Percentiles rank a stretch among this genome's conserved stretches.
Evolutionary conservation across 2,329 filamentous ascomycete species (phyloP).

Genomic region (Claviceps capensis): DNA sequence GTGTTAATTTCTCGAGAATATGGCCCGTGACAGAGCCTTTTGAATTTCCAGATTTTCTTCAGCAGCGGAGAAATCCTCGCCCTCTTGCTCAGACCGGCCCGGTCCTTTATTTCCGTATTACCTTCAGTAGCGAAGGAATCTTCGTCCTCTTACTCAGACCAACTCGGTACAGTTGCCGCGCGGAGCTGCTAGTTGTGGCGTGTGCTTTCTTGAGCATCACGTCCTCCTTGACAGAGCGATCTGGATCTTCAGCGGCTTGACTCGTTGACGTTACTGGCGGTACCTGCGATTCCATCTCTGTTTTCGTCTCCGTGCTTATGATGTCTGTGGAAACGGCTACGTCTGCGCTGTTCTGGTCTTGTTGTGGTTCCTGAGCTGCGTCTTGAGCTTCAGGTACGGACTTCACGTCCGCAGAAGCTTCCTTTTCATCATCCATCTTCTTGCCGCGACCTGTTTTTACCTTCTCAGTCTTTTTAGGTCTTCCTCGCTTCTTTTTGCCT

Average conservation of each 20-base stretch:
- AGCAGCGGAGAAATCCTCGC: conserved; percentile 37
- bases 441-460: not conserved
- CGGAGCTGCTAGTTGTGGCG: conserved; percentile 7
- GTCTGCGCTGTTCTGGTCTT: not conserved
- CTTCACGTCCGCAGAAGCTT: not conserved
- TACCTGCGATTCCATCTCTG: not conserved
- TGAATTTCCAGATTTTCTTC: conserved; percentile 31
- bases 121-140: conserved; percentile 38
- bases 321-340: not conserved
- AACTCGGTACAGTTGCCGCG: conserved; percentile 33
- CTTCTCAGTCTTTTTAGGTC: conserved; percentile 23
- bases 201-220: conserved; percentile 6
- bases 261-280: not conserved
- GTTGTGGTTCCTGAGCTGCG: not conserved
- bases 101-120: conserved; percentile 28
- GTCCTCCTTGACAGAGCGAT: not conserved
- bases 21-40: conserved; percentile 7
- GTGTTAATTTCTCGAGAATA: too few relatives aligned
- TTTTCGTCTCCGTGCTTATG: not conserved
- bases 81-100: conserved; percentile 39
- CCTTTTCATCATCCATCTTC: not conserved
- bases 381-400: not conserved
- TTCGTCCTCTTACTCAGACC: conserved; percentile 36
- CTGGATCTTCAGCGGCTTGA: not conserved
- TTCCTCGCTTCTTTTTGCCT: conserved; percentile 25